Percentiles rank a stretch among this genome's conserved stretches.
Evolutionary conservation across 2,329 filamentous ascomycete species (phyloP).

Genomic region (Pyricularia sp.): DNA sequence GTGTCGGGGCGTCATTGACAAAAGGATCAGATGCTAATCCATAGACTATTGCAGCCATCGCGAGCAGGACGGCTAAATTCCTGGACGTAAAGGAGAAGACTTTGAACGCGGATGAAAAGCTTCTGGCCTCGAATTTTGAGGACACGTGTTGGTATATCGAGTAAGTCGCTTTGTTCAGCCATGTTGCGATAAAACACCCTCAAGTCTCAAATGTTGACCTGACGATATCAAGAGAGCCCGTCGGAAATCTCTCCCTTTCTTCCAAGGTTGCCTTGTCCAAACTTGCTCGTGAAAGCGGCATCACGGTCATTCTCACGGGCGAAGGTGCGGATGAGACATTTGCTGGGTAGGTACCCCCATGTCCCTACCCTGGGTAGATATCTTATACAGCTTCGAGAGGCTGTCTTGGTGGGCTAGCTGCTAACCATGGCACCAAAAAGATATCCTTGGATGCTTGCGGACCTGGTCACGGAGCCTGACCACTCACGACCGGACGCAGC

Average conservation of each 20-base stretch:
- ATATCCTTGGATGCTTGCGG: not conserved
- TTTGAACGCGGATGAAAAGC: slow-evolving; percentile 17
- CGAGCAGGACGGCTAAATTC: slow-evolving; percentile 21
- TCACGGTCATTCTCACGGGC: slow-evolving; percentile 44
- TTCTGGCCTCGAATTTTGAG: slow-evolving; percentile 19
- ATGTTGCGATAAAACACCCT: too few species aligned
- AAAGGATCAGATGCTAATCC: too few species aligned
- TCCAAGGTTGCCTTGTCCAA: slow-evolving; percentile 40
- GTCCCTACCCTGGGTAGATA: slow-evolving; percentile 8
- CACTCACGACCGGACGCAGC: not conserved
- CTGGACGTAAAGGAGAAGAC: slow-evolving; percentile 20
- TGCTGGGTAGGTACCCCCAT: slow-evolving; percentile 31
- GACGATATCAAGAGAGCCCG: slow-evolving; percentile 20
- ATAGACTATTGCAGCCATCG: slow-evolving; percentile 12
- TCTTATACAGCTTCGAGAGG: too few species aligned
- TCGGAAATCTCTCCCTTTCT: slow-evolving; percentile 35
- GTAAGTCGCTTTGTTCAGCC: not conserved
- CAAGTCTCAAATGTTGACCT: not conserved
- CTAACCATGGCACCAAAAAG: not conserved
- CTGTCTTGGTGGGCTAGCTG: too few species aligned
- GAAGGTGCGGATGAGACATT: slow-evolving; percentile 47
- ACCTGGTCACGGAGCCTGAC: not conserved
- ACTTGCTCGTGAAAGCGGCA: slow-evolving; percentile 31
- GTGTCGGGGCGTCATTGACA: too few species aligned
- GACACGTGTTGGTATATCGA: slow-evolving; percentile 11